Base-by-base conservation (phyloP, 2,329 filamentous ascomycete genomes). In the Talaromyces islandicus region DNA sequence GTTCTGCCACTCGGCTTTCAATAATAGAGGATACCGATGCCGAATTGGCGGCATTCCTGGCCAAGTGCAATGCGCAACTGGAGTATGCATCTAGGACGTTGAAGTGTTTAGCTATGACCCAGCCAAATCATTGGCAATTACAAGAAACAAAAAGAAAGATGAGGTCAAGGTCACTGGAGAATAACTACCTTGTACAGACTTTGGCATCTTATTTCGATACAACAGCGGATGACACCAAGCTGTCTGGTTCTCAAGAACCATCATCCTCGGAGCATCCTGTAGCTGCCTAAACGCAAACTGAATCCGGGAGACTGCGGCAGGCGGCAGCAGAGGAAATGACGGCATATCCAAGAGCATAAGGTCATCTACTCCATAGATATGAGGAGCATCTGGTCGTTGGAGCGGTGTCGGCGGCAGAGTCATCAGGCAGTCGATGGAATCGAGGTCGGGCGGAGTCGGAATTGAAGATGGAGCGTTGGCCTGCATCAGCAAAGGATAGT, bases 171-270 rank as follows among this genome's bases (percentile, higher is more conserved):
- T n/a, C n/a, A 14, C 1, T 7, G 7, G 10, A 5, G 2, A 10
- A 10, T n/a, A 61, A 56, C 19, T 65, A 78, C 80, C 81, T 73
- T 84, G 78, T 65, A 85, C 78, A 0, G 69, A 73, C 30, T 70
- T 70, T 0, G 83, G 83, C 81, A 85, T 83, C 9, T 67, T 59
- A 2, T 80, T 74, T n/a, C 72, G 71, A 61, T 83, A 85, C 0
- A 86, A 71, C n/a, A 72, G 67, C 0, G 73, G 72, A 63, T 86
- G 83, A 30, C 74, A 78, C 83, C 83, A 86, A 0, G 81, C 80
- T 0, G 81, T 82, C 55, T 77, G 70, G 17, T 75, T 81, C 52
- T 80, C 74, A 9, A 75, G 61, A 0, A 85, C 77, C 77, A 85
- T 82, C 52, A 63, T 75, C n/a, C 1, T 63, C 1, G 69, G 69